A percentile compares a stretch with the other conserved stretches of the same genome.
These are phyloP conservation scores for Mariannaea sp. DNA, from an alignment of 2,329 filamentous ascomycete species.

Conservation along the genomic window DNA sequence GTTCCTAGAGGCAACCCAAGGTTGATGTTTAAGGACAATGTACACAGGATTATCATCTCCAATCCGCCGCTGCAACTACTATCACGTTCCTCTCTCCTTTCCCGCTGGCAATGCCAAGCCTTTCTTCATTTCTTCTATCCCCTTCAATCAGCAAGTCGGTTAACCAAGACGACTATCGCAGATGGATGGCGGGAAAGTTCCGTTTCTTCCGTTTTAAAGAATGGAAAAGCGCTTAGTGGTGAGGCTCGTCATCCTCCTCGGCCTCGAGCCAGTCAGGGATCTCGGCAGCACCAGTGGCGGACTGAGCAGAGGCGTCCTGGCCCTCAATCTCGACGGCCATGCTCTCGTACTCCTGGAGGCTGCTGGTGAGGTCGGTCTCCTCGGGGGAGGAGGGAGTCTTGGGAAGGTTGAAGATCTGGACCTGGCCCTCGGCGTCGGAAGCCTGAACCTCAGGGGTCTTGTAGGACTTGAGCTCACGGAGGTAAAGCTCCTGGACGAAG, in stretches of 20 bases:
- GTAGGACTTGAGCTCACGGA: constrained; percentile 94
- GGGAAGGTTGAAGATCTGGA: constrained; percentile 83
- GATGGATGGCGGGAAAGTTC: background rate
- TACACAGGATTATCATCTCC: constrained; percentile 44
- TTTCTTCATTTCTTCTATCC: constrained; percentile 28
- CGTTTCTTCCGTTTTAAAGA: too few relatives aligned
- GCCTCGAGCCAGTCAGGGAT: constrained; percentile 82
- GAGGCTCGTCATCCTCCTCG: constrained; percentile 63
- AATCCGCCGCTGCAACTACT: constrained; percentile 31
- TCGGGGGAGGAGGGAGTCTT: constrained; percentile 86
- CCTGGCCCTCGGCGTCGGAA: constrained; percentile 85
- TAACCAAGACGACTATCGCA: constrained; percentile 12
- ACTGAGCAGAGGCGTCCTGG: constrained; percentile 67
- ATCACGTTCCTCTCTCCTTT: constrained; percentile 18
- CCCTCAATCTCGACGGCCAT: constrained; percentile 96
- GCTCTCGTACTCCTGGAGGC: constrained; percentile 91
- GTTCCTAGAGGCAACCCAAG: constrained; percentile 41
- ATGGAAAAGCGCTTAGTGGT: constrained; percentile 52
- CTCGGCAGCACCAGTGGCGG: constrained; percentile 60
- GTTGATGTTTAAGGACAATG: constrained; percentile 44
- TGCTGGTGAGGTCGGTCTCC: constrained; percentile 89
- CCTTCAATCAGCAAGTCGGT: constrained; percentile 18
- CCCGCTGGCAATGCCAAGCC: constrained; percentile 18
- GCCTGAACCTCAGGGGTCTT: constrained; percentile 85
- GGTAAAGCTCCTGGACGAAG: constrained; percentile 96